Base-by-base conservation (phyloP, 768 basidiomycete genomes). In the Tulasnella sp. region DNA sequence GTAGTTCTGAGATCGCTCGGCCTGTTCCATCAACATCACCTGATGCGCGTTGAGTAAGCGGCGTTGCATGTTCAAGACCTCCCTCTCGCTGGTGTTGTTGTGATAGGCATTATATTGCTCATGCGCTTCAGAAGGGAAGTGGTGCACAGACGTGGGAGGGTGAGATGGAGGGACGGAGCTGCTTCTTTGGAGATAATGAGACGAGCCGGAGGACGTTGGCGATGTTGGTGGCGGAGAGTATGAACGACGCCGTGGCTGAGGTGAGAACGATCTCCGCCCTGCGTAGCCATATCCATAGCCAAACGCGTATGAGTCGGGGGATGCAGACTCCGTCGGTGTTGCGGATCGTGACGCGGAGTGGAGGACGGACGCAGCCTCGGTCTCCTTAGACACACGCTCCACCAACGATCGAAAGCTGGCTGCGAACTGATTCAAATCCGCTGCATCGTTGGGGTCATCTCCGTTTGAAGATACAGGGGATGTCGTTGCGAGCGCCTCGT, bases 1-100 rank as follows among this genome's bases (percentile, higher is more conserved):
- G 45, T 59, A 59, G 4, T 17, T 32, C 32, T 59, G 45, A 4
- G 44, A 43, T 0, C 56, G 23, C 49, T 48, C 32, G 10, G 56
- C 56, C 49, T 59, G 56, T 47, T 59, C 56, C 23, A 59, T 49
- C 3, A 59, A 32, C 56, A 59, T 59, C 45, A 59, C 27, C n/a
- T 47, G 23, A 42, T 59, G 56, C 1, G 44, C 47, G n/a, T 59
- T 32, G 54, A 56, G 54, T 21, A 56, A 23, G 41, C 43, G 34
- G 54, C 41, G 54, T 26, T 56, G 54, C 54, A 56, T 56, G 34
- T 43, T 56, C 38, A 4, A 23, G 38, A 29, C 24, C 11, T 38
- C 34, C 7, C n/a, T n/a, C n/a, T 7, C 34, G 34, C 15, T 15
- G 15, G 34, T 15, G 34, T 7, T 5, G 15, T 38, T 38, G 34